Base-by-base conservation (phyloP, 352 stramenopile genomes). In the Plasmopara muralis region DNA sequence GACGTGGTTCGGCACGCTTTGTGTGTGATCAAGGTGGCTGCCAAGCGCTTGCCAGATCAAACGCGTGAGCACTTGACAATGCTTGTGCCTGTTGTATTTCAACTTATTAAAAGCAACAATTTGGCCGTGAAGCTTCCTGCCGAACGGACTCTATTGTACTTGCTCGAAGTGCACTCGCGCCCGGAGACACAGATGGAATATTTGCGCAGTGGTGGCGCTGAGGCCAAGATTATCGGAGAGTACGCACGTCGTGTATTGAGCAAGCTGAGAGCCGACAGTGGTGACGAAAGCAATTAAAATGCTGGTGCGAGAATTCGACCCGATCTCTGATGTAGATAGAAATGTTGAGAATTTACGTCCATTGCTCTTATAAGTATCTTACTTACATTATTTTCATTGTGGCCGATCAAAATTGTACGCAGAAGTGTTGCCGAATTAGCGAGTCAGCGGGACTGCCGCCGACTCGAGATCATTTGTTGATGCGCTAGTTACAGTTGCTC, bases 81-180 rank as follows among this genome's bases (percentile, higher is more conserved):
- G 42, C 73, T 95, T 38, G 85, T 96, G 53, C 78, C 82, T 16
- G 62, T 76, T 47, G 79, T 85, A 30, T 93, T 96, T 53, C 63
- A 76, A 60, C 68, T 86, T 35, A 89, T 96, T 66, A 93, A 93
- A 73, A 87, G 84, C 69, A 85, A 85, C 60, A 93, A 95, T 61
- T 77, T 96, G 48, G 76, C 79, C 0, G 83, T 93, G 45, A 96
- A 96, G 71, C 59, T 94, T 46, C 76, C 77, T 10, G 84, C 85
- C 34, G 86, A 96, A 54, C 78, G 86, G 30, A 77, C 85, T 44
- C 62, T 96, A 57, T 58, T 96, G 18, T 93, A 96, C 48, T 42
- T 96, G 64, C 71, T 96, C 15, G 82, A 96, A 45, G 78, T 95
- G 42, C 77, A 91, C 43, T 72, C 81, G 38, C 82, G 83, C 2